phyloP scores from a whole-genome alignment of 208 protist genomes.

The Leishmania amazonensis region DNA sequence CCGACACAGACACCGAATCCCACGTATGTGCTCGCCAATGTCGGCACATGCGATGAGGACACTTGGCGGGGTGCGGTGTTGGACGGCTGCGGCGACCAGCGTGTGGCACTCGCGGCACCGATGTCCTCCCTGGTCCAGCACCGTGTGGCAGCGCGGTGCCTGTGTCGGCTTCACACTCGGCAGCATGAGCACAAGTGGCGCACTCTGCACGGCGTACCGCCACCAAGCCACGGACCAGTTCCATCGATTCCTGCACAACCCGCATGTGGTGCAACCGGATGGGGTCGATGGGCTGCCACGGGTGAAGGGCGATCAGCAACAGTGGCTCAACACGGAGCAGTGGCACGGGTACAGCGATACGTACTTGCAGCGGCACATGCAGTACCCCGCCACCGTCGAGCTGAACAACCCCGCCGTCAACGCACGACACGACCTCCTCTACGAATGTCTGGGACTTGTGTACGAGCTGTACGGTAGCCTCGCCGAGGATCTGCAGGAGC shows the following conservation, averaged over 20 bases:
- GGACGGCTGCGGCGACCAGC: background rate
- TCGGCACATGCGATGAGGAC: background rate
- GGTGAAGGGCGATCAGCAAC: conserved; percentile 81
- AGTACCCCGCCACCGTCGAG: conserved; percentile 81
- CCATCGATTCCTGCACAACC: conserved; percentile 84
- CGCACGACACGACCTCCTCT: conserved; percentile 54
- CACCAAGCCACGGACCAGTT: conserved; percentile 81
- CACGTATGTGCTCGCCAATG: background rate
- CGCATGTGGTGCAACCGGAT: conserved; percentile 85
- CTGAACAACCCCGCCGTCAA: conserved; percentile 68
- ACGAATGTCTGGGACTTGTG: conserved; percentile 60
- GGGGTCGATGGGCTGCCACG: conserved; percentile 74
- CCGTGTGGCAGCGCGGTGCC: background rate
- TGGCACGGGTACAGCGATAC: conserved; percentile 88
- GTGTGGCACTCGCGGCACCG: background rate
- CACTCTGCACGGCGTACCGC: conserved; percentile 33
- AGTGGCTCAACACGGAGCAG: conserved; percentile 90
- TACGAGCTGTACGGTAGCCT: conserved; percentile 80
- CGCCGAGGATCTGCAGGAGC: conserved; percentile 73
- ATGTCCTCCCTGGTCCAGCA: background rate
- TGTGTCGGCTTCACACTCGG: background rate
- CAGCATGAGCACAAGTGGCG: background rate
- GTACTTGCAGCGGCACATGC: conserved; percentile 81
- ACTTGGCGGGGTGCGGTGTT: background rate
- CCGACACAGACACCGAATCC: background rate